Conservation (phyloP, 495 filamentous ascomycete genomes). For the Talaromyces thailandensis region DNA sequence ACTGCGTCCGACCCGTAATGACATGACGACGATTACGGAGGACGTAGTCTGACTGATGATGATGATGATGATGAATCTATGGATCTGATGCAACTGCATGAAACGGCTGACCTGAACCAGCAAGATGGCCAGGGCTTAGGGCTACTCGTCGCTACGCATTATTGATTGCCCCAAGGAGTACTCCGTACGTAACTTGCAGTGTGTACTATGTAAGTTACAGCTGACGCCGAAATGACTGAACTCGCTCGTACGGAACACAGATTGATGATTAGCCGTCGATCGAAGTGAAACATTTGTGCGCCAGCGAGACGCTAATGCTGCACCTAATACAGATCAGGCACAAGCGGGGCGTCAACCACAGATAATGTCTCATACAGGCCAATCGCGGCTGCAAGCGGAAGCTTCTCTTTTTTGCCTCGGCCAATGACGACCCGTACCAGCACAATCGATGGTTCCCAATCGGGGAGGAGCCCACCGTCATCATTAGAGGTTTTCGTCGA, state of each 20-base stretch:
- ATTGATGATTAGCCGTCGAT: background rate
- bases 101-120: background rate
- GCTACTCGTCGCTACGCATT: too few relatives aligned
- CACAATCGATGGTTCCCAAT: background rate
- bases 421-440: background rate
- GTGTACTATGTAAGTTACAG: too few relatives aligned
- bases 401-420: background rate
- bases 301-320: background rate
- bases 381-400: constrained; percentile 5
- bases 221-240: too few relatives aligned
- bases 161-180: too few relatives aligned
- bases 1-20: background rate
- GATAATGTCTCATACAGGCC: background rate
- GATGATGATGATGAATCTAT: background rate
- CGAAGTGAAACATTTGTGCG: background rate
- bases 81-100: background rate
- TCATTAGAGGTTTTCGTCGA: background rate
- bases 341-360: background rate
- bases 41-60: background rate
- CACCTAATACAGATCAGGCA: background rate
- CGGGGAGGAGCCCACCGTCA: background rate
- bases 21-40: background rate
- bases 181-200: too few relatives aligned
- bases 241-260: too few relatives aligned
- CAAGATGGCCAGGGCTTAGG: too few relatives aligned